Evolutionary conservation across 768 basidiomycete species (phyloP).

Genomic region (Gyrodon lividus): DNA sequence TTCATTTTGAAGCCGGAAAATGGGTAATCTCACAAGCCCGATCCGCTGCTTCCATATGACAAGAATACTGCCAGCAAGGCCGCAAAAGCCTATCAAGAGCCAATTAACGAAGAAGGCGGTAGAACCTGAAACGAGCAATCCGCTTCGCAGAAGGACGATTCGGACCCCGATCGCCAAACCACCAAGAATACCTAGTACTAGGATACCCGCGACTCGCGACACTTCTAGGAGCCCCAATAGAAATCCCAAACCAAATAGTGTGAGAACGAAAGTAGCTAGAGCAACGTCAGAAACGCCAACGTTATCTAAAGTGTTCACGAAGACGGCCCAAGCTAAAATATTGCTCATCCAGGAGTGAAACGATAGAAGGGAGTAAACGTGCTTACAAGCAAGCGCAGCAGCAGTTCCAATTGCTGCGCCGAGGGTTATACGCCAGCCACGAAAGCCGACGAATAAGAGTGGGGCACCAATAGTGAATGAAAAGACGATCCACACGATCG

Average conservation of each 20-base stretch:
- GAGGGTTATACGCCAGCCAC: conserved; percentile 55
- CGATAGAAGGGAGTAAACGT: background rate
- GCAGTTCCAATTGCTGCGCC: conserved; percentile 54
- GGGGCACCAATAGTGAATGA: conserved; percentile 51
- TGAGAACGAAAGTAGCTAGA: conserved; percentile 48
- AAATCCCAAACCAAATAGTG: conserved; percentile 50
- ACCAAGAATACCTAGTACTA: conserved; percentile 47
- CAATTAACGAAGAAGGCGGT: conserved; percentile 46
- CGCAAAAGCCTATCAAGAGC: conserved; percentile 49
- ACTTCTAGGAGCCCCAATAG: conserved; percentile 53
- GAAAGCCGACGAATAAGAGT: conserved; percentile 54
- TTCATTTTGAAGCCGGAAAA: background rate
- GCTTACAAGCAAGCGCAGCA: conserved; percentile 45
- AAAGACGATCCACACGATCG: conserved; percentile 59
- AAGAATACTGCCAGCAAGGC: conserved; percentile 39
- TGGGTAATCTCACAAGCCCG: conserved; percentile 47
- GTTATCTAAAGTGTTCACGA: conserved; percentile 53
- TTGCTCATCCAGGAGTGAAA: conserved; percentile 1
- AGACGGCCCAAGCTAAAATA: conserved; percentile 56
- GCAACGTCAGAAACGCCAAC: conserved; percentile 51
- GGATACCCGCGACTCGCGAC: conserved; percentile 46
- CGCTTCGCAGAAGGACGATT: conserved; percentile 47
- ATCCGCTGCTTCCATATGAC: conserved; percentile 46
- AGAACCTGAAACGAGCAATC: conserved; percentile 43
- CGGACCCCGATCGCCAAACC: conserved; percentile 60